phyloP scores from a whole-genome alignment of 2,329 filamentous ascomycete genomes.

The Truncatella angustata region DNA sequence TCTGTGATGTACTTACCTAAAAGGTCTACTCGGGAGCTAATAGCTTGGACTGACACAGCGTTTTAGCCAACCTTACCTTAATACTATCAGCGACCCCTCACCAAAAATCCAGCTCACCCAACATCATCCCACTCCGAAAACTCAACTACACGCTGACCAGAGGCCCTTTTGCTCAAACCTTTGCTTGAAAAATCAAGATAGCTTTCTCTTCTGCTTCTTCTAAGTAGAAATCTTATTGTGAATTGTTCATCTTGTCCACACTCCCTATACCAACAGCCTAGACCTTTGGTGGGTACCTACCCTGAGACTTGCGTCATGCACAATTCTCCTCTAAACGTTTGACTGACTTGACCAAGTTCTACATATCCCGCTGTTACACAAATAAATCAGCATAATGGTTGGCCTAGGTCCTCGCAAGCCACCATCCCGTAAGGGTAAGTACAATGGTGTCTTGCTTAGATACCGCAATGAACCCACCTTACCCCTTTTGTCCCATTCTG shows the following conservation, averaged over 20 bases:
- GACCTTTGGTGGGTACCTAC: conserved; percentile 1
- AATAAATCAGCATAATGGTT: conserved; percentile 41
- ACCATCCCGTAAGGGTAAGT: conserved; percentile 66
- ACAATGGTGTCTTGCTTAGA: conserved; percentile 12
- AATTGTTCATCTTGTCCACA: neutral
- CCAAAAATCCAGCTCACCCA: neutral
- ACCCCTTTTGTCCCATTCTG: too few species aligned
- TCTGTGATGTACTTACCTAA: too few species aligned
- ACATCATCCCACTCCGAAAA: conserved; percentile 1
- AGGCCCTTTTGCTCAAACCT: neutral
- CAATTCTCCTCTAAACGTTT: neutral
- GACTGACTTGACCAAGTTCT: too few species aligned
- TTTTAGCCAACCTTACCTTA: neutral
- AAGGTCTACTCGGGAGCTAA: neutral
- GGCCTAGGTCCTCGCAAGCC: conserved; percentile 50
- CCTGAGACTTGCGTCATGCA: neutral
- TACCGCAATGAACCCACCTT: too few species aligned
- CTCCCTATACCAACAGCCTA: neutral
- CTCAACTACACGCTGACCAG: neutral
- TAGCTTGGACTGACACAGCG: conserved; percentile 2
- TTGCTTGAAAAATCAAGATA: too few species aligned
- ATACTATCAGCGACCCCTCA: conserved; percentile 1
- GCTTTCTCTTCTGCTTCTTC: neutral
- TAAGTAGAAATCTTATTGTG: neutral
- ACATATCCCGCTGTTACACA: conserved; percentile 21